These are phyloP conservation scores for Neurospora sp. DNA, from an alignment of 495 filamentous ascomycete genomes.

Conservation along the genomic window DNA sequence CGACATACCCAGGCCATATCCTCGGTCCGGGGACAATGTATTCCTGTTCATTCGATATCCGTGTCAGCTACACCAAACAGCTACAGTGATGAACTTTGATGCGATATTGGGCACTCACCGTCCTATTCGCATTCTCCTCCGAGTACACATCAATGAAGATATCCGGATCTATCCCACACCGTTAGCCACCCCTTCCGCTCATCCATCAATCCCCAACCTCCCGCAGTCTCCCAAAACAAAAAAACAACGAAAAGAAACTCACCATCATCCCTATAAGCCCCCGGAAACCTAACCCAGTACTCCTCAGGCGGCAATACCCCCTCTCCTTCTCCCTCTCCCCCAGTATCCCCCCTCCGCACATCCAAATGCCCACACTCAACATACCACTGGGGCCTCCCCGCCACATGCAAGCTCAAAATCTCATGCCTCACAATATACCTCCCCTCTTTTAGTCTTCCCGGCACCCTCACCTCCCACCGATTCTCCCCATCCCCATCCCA, in stretches of 20 bases:
- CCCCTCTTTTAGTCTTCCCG: slow-evolving; percentile 17
- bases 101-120: no score
- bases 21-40: slow-evolving; percentile 36
- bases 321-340: slow-evolving; percentile 1
- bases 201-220: no score
- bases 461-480: slow-evolving; percentile 30
- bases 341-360: slow-evolving; percentile 15
- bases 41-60: no score
- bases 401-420: slow-evolving; percentile 43
- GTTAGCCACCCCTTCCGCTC: no score
- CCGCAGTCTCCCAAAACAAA: no score
- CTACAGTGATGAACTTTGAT: no score
- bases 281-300: slow-evolving; percentile 40
- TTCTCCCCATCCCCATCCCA: slow-evolving; percentile 27
- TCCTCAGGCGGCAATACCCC: slow-evolving; percentile 28
- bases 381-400: slow-evolving; percentile 45
- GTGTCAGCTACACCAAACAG: no score
- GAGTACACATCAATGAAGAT: slow-evolving; percentile 44
- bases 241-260: no score
- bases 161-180: slow-evolving; percentile 22
- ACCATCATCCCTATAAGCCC: slow-evolving; percentile 38
- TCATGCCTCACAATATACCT: slow-evolving; percentile 47
- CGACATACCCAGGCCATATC: slow-evolving; percentile 33
- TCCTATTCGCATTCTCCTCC: slow-evolving; percentile 19
- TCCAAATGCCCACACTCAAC: slow-evolving; percentile 46